phyloP scores from a whole-genome alignment of 495 filamentous ascomycete species.

The Penicillium paradoxum region DNA sequence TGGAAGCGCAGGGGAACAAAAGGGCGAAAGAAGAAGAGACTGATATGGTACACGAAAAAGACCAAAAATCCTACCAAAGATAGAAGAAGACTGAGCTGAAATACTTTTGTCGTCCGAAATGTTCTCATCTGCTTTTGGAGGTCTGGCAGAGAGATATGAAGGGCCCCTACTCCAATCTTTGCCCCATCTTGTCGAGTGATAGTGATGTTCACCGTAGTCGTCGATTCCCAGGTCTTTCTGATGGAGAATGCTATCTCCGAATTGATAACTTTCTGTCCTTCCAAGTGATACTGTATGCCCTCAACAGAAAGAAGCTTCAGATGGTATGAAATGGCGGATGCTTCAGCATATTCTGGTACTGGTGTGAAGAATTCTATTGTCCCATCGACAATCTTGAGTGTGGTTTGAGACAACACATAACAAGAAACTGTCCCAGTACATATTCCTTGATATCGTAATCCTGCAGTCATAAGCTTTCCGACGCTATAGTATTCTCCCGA shows the following conservation, averaged over 20 bases:
- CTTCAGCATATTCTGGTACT: conserved; percentile 51
- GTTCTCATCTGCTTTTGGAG: conserved; percentile 52
- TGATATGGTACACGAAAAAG: conserved; percentile 53
- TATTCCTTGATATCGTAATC: conserved; percentile 9
- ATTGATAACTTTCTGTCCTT: conserved; percentile 60
- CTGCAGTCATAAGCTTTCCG: not conserved
- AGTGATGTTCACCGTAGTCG: conserved; percentile 58
- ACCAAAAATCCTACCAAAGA: conserved; percentile 10
- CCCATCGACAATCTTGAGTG: conserved; percentile 34
- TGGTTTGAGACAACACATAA: conserved; percentile 48
- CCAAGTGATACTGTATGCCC: conserved; percentile 48
- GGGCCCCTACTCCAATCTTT: conserved; percentile 53
- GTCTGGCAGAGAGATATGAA: conserved; percentile 51
- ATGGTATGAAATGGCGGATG: conserved; percentile 55
- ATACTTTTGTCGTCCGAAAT: conserved; percentile 27
- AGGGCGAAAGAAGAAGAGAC: conserved; percentile 52
- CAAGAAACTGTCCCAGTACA: conserved; percentile 59
- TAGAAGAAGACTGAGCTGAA: not conserved
- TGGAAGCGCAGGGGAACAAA: conserved; percentile 24
- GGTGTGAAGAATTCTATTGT: conserved; percentile 44
- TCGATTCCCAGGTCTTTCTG: conserved; percentile 54
- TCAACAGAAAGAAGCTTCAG: conserved; percentile 53
- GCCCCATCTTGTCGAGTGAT: conserved; percentile 34
- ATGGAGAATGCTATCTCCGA: conserved; percentile 51
- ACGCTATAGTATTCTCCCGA: not conserved